Evolutionary conservation across 495 filamentous ascomycete species (phyloP).

Genomic region (Daldinia bambusicola): DNA sequence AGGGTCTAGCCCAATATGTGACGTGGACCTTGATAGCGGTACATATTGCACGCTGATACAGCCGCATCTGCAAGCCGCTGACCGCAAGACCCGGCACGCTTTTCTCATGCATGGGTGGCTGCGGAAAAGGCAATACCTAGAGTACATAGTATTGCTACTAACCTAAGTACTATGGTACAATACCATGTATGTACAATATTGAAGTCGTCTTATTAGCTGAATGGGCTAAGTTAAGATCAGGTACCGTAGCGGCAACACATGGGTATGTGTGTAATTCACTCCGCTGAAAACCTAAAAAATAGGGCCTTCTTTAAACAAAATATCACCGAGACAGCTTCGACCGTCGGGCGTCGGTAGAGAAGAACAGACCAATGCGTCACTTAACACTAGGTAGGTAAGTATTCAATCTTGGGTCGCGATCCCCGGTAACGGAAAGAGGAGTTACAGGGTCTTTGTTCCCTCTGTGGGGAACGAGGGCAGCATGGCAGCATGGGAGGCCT

Average conservation of each 20-base stretch:
- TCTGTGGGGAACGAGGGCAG: constrained; percentile 23
- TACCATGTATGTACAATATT: background rate
- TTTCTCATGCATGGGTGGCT: constrained; percentile 35
- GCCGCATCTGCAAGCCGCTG: constrained; percentile 45
- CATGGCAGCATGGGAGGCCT: constrained; percentile 35
- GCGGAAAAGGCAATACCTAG: constrained; percentile 9
- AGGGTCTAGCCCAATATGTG: constrained; percentile 36
- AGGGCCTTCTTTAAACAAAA: constrained; percentile 34
- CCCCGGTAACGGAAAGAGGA: constrained; percentile 41
- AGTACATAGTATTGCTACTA: too few species aligned
- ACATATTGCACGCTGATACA: constrained; percentile 45
- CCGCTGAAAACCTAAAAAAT: constrained; percentile 5
- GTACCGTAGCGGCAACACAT: constrained; percentile 18
- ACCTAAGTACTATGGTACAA: too few species aligned
- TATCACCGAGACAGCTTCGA: constrained; percentile 34
- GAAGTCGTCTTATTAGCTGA: constrained; percentile 23
- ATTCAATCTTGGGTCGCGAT: constrained; percentile 38
- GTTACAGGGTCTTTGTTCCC: constrained; percentile 31
- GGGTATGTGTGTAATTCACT: constrained; percentile 3
- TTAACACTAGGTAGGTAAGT: background rate
- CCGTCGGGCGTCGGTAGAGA: constrained; percentile 25
- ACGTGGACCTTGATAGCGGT: constrained; percentile 36
- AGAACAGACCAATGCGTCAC: constrained; percentile 26
- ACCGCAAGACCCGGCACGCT: constrained; percentile 36
- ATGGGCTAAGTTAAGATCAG: constrained; percentile 4